Base-by-base conservation (phyloP, 441 rosid species). In the Aquilaria agallochum region DNA sequence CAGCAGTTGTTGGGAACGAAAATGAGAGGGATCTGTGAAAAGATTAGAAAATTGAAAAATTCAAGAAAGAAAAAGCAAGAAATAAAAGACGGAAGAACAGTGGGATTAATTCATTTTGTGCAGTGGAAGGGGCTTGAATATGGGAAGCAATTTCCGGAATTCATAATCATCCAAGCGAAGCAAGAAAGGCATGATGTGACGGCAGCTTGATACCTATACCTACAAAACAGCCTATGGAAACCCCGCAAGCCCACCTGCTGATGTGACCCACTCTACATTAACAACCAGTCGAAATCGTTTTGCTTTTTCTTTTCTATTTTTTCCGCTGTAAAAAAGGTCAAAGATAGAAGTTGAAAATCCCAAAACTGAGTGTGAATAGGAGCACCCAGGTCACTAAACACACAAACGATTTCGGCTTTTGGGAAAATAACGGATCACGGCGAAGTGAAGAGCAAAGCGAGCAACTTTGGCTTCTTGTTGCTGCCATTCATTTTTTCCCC, bases 221-320 rank as follows among this genome's bases (percentile, higher is more conserved):
- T 77, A 72, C 78, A 68, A 44, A 60, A 67, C 70, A 76, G 69
- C 78, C 71, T 78, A 79, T 75, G 68, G 72, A 59, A 71, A 57
- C 78, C 72, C 62, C 48, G 56, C 71, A 53, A 71, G 65, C 72
- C 77, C 90, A 90, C 92, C 88, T 86, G 97, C 77, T 85, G 89
- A 82, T 88, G 93, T 90, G 98, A 88, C 98, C 97, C 92, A 88
- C 96, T 81, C 73, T 11, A 74, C 78, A 80, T 75, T 72, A 81
- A 84, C 95, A 79, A 56, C 74, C 81, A 82, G 89, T 89, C 74
- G 73, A 77, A 80, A 68, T 81, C 72, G 86, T n/a, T 55, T 27
- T 51, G 3, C 9, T 20, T 14, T 30, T 33, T 55, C 50, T 50
- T 6, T 52, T 46, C 31, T 48, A 50, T 30, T 61, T 30, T 44